A percentile compares a stretch with the other conserved stretches of the same genome.
Evolutionary conservation across 176 grass and related monocot species (phyloP).

Genomic region (Guadua angustifolia): DNA sequence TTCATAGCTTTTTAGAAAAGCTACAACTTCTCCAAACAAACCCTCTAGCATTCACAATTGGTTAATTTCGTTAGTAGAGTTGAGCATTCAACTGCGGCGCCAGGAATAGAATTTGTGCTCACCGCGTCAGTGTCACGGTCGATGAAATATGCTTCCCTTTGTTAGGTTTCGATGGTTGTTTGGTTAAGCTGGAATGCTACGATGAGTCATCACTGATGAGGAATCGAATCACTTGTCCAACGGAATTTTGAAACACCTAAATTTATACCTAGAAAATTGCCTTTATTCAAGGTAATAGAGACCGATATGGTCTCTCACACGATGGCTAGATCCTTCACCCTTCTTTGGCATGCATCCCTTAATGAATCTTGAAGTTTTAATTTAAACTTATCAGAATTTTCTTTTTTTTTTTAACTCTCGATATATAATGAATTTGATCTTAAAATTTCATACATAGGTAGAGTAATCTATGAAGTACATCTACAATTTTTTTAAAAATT

Average conservation of each 20-base stretch:
- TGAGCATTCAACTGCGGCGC: background rate
- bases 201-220: background rate
- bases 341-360: background rate
- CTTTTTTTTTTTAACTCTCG: too few relatives aligned
- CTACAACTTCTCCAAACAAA: too few relatives aligned
- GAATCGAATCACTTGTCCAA: background rate
- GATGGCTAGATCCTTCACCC: background rate
- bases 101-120: background rate
- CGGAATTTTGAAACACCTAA: background rate
- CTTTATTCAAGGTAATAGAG: background rate
- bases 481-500: too few relatives aligned
- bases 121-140: background rate
- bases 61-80: background rate
- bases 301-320: background rate
- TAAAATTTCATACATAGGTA: too few relatives aligned
- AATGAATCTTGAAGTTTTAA: too few relatives aligned
- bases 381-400: too few relatives aligned
- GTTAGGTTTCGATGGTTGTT: slow-evolving; percentile 20
- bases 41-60: background rate
- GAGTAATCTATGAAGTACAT: too few relatives aligned
- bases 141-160: slow-evolving; percentile 3
- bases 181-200: background rate
- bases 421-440: too few relatives aligned
- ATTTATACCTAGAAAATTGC: background rate
- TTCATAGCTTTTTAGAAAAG: too few relatives aligned